Base-by-base conservation (phyloP, 2,329 filamentous ascomycete species). In the Helotiales sp. region DNA sequence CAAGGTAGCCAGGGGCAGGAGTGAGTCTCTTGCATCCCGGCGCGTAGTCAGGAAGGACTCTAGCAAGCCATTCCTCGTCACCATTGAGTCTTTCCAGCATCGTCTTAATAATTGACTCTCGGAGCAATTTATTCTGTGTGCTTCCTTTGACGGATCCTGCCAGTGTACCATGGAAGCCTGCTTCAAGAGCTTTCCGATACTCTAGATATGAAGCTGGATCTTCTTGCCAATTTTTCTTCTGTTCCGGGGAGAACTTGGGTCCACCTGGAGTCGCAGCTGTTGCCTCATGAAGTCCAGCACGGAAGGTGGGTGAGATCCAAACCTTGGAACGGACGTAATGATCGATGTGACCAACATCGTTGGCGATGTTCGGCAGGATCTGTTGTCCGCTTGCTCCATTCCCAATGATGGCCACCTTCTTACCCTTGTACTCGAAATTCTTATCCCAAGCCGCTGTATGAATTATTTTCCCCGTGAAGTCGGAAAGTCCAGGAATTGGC, bases 391-490 rank as follows among this genome's bases (percentile, higher is more conserved):
- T 79, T 15, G 77, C 78, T 17, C 79, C 79, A 57, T 77, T 78
- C 17, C 79, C 79, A 42, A 81, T 76, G 12, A 81, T 66, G 12
- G 75, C 79, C 12, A 81, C 69, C 48, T 70, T 70, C 67, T 80
- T 81, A 57, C 74, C 72, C 30, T 60, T 69, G 48, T 78, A 78
- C 62, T 79, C 75, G 59, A 75, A 78, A 34, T 72, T 76, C 6
- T 31, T 58, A 86, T 83, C 73, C 84, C 82, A 87, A 61, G 84
- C 77, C 0, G 83, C 84, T 0, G 83, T 80, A 59, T 87, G 84
- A 5, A 82, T 75, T 0, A 87, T 71, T 0, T 76, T 56, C 0
- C 84, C 84, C 66, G 78, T 30, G 25, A 49, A 55, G 9, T 79
- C 72, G 15, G 82, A 78, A 24, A 85, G 76, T 0, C 84, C 84